Base-by-base conservation (phyloP, 371 early-diverging fungal species). In the Lichtheimia corymbifera region DNA sequence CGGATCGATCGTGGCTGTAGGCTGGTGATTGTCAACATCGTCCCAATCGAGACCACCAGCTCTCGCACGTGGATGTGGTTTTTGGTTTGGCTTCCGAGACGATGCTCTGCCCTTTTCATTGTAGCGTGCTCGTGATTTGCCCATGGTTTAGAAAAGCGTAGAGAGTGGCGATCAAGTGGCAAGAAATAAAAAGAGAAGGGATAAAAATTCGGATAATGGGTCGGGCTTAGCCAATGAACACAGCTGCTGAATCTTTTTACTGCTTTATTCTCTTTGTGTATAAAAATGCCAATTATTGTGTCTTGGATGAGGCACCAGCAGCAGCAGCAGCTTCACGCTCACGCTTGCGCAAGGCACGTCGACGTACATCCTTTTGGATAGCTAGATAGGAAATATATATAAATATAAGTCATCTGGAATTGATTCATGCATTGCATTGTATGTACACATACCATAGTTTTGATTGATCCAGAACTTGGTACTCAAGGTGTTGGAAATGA, bases 321-420 rank as follows among this genome's bases (percentile, higher is more conserved):
- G 61, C 64, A 57, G 84, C 83, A 52, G 76, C 83, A 41, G 83
- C 83, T 65, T 86, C 86, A 53, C 86, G 82, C 52, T 84, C 87
- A 30, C 81, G 80, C 71, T 90, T 90, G 41, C 79, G 73, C 45
- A 92, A 72, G 35, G 92, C 93, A 64, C 93, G 86, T 76, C 85
- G 86, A 58, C 92, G 89, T 61, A 91, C 86, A 58, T 85, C 84
- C 42, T 59, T 71, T 64, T 89, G 88, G 47, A 88, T 81, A 49
- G 66, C 84, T 81, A 59, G 24, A 50, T 5, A 18, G 0, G 1
- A 5, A 47, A 17, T 13, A 47, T 22, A n/a, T n/a, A n/a, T n/a
- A n/a, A n/a, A n/a, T n/a, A 55, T 51, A 12, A 54, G 47, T 5
- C 47, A 22, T 47, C 47, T 14, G 11, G 12, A 47, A 47, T n/a